phyloP scores from a whole-genome alignment of 768 basidiomycete genomes.

The Lyophyllum semitale region DNA sequence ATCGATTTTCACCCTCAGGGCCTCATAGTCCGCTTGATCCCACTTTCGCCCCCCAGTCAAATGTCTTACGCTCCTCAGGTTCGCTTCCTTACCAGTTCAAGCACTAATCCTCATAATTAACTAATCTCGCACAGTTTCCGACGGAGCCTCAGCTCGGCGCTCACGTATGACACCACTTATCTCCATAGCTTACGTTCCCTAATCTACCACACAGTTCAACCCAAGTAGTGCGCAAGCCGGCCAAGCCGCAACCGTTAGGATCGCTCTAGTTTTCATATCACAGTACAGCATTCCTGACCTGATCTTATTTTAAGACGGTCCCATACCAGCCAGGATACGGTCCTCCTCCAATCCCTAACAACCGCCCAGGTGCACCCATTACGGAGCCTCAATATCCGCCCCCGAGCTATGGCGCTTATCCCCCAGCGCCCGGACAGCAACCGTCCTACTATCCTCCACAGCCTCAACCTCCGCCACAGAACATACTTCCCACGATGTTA shows the following conservation, averaged over 20 bases:
- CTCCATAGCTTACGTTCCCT: background rate
- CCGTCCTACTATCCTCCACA: background rate
- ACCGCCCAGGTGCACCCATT: constrained; percentile 8
- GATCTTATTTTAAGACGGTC: too few species aligned
- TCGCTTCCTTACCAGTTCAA: background rate
- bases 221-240: background rate
- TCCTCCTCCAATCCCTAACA: constrained; percentile 13
- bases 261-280: too few species aligned
- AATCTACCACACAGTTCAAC: background rate
- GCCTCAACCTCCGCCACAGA: background rate
- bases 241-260: background rate
- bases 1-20: too few species aligned
- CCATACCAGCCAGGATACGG: constrained; percentile 4
- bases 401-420: constrained; percentile 5
- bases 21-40: background rate
- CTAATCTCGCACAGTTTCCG: background rate
- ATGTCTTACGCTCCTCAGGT: constrained; percentile 5
- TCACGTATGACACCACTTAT: background rate
- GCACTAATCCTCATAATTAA: background rate
- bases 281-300: too few species aligned
- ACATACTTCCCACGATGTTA: constrained; percentile 1
- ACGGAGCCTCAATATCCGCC: background rate
- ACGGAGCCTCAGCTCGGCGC: background rate
- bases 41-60: background rate
- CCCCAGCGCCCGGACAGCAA: constrained; percentile 19